phyloP scores from a whole-genome alignment of 2,329 filamentous ascomycete species.

The Ophiostoma pallidulum region DNA sequence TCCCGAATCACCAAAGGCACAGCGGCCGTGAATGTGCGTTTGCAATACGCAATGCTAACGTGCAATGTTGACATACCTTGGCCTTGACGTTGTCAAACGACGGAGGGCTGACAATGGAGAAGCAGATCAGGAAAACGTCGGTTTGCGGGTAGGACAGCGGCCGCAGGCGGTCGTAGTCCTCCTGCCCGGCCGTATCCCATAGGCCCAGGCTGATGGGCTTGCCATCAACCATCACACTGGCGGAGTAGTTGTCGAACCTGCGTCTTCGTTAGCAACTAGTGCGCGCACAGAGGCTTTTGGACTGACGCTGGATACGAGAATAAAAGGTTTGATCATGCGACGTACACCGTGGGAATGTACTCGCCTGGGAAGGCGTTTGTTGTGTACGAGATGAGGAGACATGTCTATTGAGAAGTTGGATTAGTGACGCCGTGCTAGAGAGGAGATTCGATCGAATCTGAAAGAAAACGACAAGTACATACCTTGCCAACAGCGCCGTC shows the following conservation, averaged over 20 bases:
- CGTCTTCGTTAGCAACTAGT: neutral
- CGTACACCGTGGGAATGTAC: constrained; percentile 97
- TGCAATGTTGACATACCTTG: constrained; percentile 65
- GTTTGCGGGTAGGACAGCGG: constrained; percentile 97
- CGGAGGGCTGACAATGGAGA: constrained; percentile 94
- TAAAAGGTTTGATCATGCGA: constrained; percentile 16
- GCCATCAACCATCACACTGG: constrained; percentile 97
- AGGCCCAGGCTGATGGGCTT: constrained; percentile 94
- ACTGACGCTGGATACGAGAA: neutral
- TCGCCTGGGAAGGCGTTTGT: constrained; percentile 99
- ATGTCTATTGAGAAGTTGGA: constrained; percentile 57
- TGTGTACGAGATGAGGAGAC: constrained; percentile 97
- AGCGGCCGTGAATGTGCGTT: no score
- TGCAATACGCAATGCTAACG: no score
- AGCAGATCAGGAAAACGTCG: constrained; percentile 96
- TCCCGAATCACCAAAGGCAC: neutral
- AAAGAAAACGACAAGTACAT: constrained; percentile 15
- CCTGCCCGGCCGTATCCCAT: constrained; percentile 98
- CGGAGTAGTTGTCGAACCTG: constrained; percentile 98
- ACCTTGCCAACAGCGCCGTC: constrained; percentile 99
- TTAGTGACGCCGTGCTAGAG: constrained; percentile 21
- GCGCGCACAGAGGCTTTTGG: no score
- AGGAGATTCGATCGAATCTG: neutral
- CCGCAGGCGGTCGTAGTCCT: constrained; percentile 93
- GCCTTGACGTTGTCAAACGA: constrained; percentile 99